These are phyloP conservation scores for Coemansia guatemalensis DNA, from an alignment of 192 early-diverging fungal genomes.

Conservation along the genomic window DNA sequence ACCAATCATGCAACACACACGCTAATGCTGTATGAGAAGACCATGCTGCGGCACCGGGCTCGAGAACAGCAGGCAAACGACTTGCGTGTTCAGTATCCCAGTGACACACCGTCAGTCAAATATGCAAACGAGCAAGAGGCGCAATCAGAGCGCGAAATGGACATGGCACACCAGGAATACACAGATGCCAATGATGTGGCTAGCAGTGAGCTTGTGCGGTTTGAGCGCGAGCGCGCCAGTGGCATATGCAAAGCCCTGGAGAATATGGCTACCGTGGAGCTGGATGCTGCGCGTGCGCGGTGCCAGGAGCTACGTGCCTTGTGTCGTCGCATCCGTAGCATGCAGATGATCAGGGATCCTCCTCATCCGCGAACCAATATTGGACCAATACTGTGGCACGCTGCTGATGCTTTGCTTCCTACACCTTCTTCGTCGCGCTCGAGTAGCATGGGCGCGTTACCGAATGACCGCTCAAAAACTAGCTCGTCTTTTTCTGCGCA, in stretches of 20 bases:
- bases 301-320: slow-evolving; percentile 34
- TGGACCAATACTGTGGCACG: slow-evolving; percentile 46
- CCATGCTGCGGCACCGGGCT: slow-evolving; percentile 39
- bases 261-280: slow-evolving; percentile 36
- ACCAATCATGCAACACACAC: slow-evolving; percentile 48
- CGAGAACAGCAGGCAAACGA: slow-evolving; percentile 30
- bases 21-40: slow-evolving; percentile 46
- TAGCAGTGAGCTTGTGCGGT: slow-evolving; percentile 37
- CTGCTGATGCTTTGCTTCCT: slow-evolving; percentile 11
- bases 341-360: slow-evolving; percentile 46
- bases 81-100: slow-evolving; percentile 47
- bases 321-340: slow-evolving; percentile 33
- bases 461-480: slow-evolving; percentile 9
- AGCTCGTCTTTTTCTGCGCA: neutral
- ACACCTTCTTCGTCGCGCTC: slow-evolving; percentile 6
- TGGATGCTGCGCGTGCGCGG: slow-evolving; percentile 40
- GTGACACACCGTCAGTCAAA: slow-evolving; percentile 46
- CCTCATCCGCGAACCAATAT: slow-evolving; percentile 48
- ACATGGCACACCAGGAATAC: slow-evolving; percentile 49
- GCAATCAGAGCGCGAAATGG: slow-evolving; percentile 36
- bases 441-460: neutral
- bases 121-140: slow-evolving; percentile 49
- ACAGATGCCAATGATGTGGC: slow-evolving; percentile 45
- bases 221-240: slow-evolving; percentile 37
- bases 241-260: slow-evolving; percentile 45